Percentiles rank a stretch among this genome's conserved stretches.
Evolutionary conservation across 2,329 filamentous ascomycete genomes (phyloP).

Genomic region (Cladophialophora bantiana): DNA sequence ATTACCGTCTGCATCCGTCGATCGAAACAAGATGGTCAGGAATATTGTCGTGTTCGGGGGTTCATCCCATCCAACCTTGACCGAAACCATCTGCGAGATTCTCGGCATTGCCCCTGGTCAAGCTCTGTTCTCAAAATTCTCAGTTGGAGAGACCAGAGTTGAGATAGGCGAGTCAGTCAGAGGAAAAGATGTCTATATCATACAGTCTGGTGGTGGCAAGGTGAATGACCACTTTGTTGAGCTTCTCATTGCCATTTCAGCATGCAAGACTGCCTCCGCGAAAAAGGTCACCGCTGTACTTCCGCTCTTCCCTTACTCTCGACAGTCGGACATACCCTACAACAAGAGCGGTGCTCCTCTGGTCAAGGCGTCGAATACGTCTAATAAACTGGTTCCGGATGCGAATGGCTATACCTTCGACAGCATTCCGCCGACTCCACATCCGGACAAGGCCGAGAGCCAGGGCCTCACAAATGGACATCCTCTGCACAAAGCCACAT

Average conservation of each 20-base stretch:
- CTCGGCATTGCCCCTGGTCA: constrained; percentile 86
- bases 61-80: constrained; percentile 87
- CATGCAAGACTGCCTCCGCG: constrained; percentile 93
- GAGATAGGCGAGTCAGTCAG: constrained; percentile 97
- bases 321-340: constrained; percentile 95
- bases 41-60: constrained; percentile 94
- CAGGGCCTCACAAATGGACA: constrained; percentile 72
- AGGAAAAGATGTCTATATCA: constrained; percentile 98
- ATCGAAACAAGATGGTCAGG: constrained; percentile 72
- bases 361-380: constrained; percentile 66
- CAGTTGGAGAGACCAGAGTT: constrained; percentile 90
- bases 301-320: constrained; percentile 94
- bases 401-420: constrained; percentile 80
- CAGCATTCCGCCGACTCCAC: constrained; percentile 85
- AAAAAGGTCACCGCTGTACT: constrained; percentile 92
- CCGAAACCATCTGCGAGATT: constrained; percentile 84
- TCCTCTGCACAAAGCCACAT: constrained; percentile 73
- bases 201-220: constrained; percentile 89
- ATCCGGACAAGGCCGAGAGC: constrained; percentile 72
- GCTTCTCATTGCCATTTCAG: constrained; percentile 96
- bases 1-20: neutral
- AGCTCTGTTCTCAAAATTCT: constrained; percentile 88
- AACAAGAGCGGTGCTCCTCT: constrained; percentile 93
- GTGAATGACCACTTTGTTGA: constrained; percentile 98
- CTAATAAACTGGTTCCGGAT: constrained; percentile 42